A percentile compares a stretch with the other conserved stretches of the same genome.
Evolutionary conservation across 2,329 filamentous ascomycete genomes (phyloP).

Genomic region (Colletotrichum sp.): DNA sequence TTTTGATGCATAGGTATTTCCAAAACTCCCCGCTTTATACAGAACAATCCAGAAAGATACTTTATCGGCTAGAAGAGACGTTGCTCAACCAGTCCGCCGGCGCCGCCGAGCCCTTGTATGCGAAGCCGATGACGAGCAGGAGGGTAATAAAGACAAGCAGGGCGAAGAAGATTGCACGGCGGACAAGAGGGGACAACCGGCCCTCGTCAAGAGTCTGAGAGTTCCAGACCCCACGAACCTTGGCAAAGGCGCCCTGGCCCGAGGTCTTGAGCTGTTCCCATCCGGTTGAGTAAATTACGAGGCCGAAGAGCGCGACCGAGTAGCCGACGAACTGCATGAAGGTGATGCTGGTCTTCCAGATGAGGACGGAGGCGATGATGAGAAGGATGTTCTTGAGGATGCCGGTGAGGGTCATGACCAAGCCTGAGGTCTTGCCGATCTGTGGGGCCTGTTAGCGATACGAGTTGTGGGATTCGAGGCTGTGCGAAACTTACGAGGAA

Average conservation of each 20-base stretch:
- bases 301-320: constrained; percentile 65
- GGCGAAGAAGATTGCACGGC: constrained; percentile 23
- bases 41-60: background rate
- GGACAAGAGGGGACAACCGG: constrained; percentile 26
- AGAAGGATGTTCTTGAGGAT: constrained; percentile 90
- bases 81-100: constrained; percentile 12
- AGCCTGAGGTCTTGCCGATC: constrained; percentile 88
- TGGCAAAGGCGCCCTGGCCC: constrained; percentile 3
- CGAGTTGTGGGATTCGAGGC: background rate
- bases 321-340: constrained; percentile 79
- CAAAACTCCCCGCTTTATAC: background rate
- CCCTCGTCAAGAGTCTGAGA: constrained; percentile 22
- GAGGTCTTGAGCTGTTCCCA: constrained; percentile 34
- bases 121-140: constrained; percentile 24
- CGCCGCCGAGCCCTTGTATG: constrained; percentile 8
- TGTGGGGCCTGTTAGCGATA: constrained; percentile 39
- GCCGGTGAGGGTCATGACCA: constrained; percentile 85
- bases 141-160: constrained; percentile 19
- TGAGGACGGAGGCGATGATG: constrained; percentile 75
- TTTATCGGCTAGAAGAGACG: background rate
- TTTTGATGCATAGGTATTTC: background rate
- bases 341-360: constrained; percentile 78
- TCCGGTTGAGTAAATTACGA: constrained; percentile 55
- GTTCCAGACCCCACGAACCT: constrained; percentile 21
- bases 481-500: constrained; percentile 68